Conservation (phyloP, 768 basidiomycete genomes). For the Boletellus ananiceps region DNA sequence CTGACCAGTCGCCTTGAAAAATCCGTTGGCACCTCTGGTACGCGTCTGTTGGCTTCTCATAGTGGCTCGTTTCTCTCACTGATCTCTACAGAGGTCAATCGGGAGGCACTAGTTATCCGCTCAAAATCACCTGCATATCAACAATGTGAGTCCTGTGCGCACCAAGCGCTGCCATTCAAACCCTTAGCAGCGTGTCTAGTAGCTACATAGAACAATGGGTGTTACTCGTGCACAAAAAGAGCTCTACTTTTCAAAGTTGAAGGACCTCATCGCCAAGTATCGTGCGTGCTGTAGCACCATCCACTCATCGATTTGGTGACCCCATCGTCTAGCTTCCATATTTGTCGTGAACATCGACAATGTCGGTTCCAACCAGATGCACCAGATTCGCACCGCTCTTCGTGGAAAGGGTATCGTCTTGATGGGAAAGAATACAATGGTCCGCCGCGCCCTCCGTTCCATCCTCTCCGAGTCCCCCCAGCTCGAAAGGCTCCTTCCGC, state of each 20-base stretch:
- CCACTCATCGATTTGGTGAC: neutral
- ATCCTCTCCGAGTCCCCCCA: conserved; percentile 88
- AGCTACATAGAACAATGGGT: conserved; percentile 67
- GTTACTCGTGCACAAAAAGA: conserved; percentile 86
- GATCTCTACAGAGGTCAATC: conserved; percentile 71
- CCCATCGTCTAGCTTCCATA: conserved; percentile 71
- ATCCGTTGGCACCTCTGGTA: conserved; percentile 88
- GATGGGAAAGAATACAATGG: conserved; percentile 99
- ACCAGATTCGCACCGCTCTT: conserved; percentile 93
- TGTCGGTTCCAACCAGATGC: conserved; percentile 99
- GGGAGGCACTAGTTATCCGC: conserved; percentile 68
- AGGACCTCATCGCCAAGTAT: conserved; percentile 86
- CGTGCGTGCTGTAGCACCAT: conserved; percentile 49
- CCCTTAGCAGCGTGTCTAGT: conserved; percentile 8
- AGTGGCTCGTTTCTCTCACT: conserved; percentile 4
- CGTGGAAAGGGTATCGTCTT: conserved; percentile 95
- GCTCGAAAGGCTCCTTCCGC: conserved; percentile 93
- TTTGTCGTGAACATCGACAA: conserved; percentile 99
- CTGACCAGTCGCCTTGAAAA: conserved; percentile 76
- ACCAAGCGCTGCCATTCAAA: neutral
- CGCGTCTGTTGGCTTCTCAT: conserved; percentile 14
- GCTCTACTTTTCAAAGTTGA: conserved; percentile 88
- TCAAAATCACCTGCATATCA: conserved; percentile 19
- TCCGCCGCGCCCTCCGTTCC: conserved; percentile 92
- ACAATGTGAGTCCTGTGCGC: conserved; percentile 22